Conservation (phyloP, 2,329 filamentous ascomycete genomes). For the Verticillium alfalfae region DNA sequence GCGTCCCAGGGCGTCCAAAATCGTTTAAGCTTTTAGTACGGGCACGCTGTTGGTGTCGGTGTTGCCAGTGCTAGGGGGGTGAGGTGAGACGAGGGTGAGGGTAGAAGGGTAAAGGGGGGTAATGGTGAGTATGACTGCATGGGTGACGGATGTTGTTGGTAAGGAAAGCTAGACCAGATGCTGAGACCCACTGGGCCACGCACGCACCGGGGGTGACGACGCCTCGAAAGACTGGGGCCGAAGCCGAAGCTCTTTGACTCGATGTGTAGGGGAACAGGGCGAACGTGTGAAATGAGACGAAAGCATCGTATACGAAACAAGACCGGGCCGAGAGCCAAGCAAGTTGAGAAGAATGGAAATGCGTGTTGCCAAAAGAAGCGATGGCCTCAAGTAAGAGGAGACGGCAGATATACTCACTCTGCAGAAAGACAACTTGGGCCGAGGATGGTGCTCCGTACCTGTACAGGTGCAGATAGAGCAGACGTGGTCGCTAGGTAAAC, state of each 20-base stretch:
- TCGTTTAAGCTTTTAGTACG: slow-evolving; percentile 3
- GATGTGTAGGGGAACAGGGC: background rate
- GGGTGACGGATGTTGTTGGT: background rate
- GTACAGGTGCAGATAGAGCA: background rate
- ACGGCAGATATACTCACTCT: background rate
- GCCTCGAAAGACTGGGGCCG: background rate
- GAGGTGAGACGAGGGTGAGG: background rate
- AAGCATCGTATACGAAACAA: background rate
- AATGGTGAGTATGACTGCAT: slow-evolving; percentile 1
- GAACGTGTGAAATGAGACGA: background rate
- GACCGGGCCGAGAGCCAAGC: background rate
- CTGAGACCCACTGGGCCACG: slow-evolving; percentile 1
- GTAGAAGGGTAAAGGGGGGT: background rate
- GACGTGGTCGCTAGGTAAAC: background rate
- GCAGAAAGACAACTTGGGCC: background rate
- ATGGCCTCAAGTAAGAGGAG: background rate
- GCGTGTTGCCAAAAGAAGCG: background rate
- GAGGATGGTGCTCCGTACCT: background rate
- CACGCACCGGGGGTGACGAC: slow-evolving; percentile 1
- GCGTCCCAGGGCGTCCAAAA: background rate
- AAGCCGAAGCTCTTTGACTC: background rate
- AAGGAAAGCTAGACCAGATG: background rate
- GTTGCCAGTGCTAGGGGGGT: background rate
- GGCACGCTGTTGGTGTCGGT: background rate
- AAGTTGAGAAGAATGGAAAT: background rate